These are phyloP conservation scores for Trametes cinnabarina DNA, from an alignment of 768 basidiomycete genomes.

Conservation along the genomic window DNA sequence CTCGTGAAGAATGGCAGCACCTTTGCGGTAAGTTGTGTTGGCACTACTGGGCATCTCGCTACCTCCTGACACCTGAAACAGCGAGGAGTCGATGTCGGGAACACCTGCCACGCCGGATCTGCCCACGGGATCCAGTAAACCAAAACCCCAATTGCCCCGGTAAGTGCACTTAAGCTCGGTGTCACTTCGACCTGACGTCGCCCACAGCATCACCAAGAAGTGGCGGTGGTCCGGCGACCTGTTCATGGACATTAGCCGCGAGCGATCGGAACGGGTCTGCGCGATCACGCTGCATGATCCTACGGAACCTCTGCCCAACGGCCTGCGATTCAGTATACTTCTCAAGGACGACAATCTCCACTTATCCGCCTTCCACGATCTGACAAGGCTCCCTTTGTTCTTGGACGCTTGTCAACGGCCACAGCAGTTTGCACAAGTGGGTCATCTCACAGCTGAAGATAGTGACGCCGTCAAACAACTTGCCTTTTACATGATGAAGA, in stretches of 20 bases:
- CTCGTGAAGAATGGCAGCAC: slow-evolving; percentile 20
- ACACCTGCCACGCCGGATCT: slow-evolving; percentile 1
- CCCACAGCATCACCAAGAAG: slow-evolving; percentile 50
- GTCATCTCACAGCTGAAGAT: slow-evolving; percentile 41
- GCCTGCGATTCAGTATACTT: slow-evolving; percentile 50
- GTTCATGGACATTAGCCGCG: slow-evolving; percentile 38
- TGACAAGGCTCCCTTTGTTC: slow-evolving; percentile 45
- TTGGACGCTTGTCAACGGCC: slow-evolving; percentile 48
- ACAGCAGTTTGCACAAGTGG: slow-evolving; percentile 54
- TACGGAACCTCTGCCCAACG: slow-evolving; percentile 37
- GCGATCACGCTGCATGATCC: slow-evolving; percentile 47
- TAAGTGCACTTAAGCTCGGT: not conserved
- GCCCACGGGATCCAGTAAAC: not conserved
- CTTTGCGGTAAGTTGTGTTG: slow-evolving; percentile 22
- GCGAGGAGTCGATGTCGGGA: slow-evolving; percentile 2
- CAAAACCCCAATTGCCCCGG: slow-evolving; percentile 9
- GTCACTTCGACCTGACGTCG: not conserved
- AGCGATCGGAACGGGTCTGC: slow-evolving; percentile 46
- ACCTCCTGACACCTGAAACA: not conserved
- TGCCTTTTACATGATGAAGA: slow-evolving; percentile 44
- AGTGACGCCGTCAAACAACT: slow-evolving; percentile 40
- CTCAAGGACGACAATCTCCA: slow-evolving; percentile 43
- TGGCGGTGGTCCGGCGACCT: slow-evolving; percentile 68
- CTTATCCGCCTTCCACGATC: slow-evolving; percentile 48
- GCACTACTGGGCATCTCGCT: not conserved